Percentiles rank a stretch among this genome's conserved stretches.
Evolutionary conservation across 768 basidiomycete species (phyloP).

Genomic region (Cyclocybe cylindracea): DNA sequence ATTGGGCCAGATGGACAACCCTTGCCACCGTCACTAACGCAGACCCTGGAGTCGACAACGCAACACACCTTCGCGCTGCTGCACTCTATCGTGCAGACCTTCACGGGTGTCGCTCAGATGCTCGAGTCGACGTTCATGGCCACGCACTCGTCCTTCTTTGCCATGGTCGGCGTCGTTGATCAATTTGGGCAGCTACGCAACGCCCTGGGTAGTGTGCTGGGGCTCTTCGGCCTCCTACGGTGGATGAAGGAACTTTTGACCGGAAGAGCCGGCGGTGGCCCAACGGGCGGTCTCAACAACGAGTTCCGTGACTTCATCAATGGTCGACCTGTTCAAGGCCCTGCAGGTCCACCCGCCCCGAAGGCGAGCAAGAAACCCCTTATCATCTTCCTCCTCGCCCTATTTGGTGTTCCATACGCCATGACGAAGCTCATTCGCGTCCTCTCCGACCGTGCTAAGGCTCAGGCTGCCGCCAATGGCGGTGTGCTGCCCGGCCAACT

Average conservation of each 20-base stretch:
- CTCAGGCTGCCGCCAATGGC: constrained; percentile 41
- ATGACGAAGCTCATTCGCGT: constrained; percentile 89
- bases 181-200: constrained; percentile 91
- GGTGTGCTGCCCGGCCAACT: constrained; percentile 42
- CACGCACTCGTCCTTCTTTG: constrained; percentile 92
- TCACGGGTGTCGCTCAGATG: constrained; percentile 94
- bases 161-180: constrained; percentile 95
- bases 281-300: constrained; percentile 39
- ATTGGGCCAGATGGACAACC: constrained; percentile 52
- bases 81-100: constrained; percentile 94
- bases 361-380: constrained; percentile 88
- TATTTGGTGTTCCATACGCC: constrained; percentile 90
- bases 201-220: constrained; percentile 91
- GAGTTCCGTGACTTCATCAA: constrained; percentile 81
- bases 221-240: constrained; percentile 84
- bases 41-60: constrained; percentile 87
- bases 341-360: constrained; percentile 39
- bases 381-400: constrained; percentile 89
- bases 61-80: constrained; percentile 91
- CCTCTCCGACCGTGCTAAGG: constrained; percentile 63
- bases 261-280: constrained; percentile 28
- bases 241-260: constrained; percentile 77
- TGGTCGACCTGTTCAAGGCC: constrained; percentile 58
- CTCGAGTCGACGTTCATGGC: constrained; percentile 98
- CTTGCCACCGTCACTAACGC: constrained; percentile 68